phyloP scores from a whole-genome alignment of 2,329 filamentous ascomycete species.

The Mariannaea sp. region DNA sequence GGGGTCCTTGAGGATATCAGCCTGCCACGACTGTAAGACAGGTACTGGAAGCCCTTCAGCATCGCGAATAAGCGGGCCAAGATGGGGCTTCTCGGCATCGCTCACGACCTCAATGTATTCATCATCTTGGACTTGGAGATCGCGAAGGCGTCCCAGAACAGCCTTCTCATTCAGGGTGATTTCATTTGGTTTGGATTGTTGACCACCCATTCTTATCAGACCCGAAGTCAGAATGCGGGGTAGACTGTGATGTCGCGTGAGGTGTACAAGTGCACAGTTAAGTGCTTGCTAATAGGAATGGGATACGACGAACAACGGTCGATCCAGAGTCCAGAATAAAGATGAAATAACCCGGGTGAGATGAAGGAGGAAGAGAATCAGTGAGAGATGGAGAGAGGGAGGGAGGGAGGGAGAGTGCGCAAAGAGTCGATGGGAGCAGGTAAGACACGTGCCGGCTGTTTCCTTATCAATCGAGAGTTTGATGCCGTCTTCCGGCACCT shows the following conservation, averaged over 20 bases:
- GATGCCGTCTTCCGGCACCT: slow-evolving; percentile 7
- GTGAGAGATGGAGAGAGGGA: background rate
- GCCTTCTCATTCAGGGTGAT: slow-evolving; percentile 48
- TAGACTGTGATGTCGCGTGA: background rate
- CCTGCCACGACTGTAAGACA: slow-evolving; percentile 63
- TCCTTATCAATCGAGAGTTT: slow-evolving; percentile 12
- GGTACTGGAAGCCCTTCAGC: slow-evolving; percentile 56
- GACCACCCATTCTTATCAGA: slow-evolving; percentile 47
- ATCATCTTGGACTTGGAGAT: slow-evolving; percentile 54
- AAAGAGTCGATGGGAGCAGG: background rate
- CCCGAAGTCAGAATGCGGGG: background rate
- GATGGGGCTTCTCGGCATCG: slow-evolving; percentile 37
- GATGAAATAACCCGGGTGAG: background rate
- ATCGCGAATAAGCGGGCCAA: slow-evolving; percentile 27
- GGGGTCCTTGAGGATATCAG: slow-evolving; percentile 64
- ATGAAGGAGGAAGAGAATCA: background rate
- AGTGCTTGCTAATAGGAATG: too few species aligned
- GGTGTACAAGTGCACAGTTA: background rate
- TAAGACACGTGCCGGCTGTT: slow-evolving; percentile 2
- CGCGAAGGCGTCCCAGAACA: slow-evolving; percentile 49
- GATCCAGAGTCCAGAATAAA: background rate
- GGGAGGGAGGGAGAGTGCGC: background rate
- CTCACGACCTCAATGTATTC: slow-evolving; percentile 58
- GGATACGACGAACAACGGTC: background rate
- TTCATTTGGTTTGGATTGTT: slow-evolving; percentile 47